A percentile compares a stretch with the other conserved stretches of the same genome.
phyloP scores from a whole-genome alignment of 2,329 filamentous ascomycete species.

The Coniella vitis region DNA sequence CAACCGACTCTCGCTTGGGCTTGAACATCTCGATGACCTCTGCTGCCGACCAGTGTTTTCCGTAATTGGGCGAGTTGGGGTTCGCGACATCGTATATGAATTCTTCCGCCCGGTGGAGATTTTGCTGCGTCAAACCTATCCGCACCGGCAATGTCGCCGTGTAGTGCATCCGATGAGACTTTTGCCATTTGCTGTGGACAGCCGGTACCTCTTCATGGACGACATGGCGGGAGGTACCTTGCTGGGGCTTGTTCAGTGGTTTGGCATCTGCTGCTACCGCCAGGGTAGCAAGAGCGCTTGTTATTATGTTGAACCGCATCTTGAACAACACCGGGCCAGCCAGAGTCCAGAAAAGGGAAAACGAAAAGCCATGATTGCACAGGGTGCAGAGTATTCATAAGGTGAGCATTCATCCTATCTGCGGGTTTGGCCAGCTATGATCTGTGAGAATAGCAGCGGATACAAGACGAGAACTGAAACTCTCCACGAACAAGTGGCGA shows the following conservation, averaged over 20 bases:
- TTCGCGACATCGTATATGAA: constrained; percentile 37
- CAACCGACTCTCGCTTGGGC: constrained; percentile 36
- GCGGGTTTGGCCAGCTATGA: neutral
- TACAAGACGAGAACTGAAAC: constrained; percentile 14
- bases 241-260: constrained; percentile 11
- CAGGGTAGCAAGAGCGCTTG: constrained; percentile 24
- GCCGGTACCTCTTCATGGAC: constrained; percentile 27
- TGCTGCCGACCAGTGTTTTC: constrained; percentile 38
- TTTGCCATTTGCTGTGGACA: constrained; percentile 21
- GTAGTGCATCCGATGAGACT: constrained; percentile 18
- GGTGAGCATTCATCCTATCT: constrained; percentile 7
- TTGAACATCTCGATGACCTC: constrained; percentile 38
- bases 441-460: neutral
- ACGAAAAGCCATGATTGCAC: neutral
- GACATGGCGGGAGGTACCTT: constrained; percentile 19
- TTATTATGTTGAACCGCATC: constrained; percentile 20
- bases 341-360: neutral
- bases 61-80: constrained; percentile 37
- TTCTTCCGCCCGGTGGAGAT: constrained; percentile 38
- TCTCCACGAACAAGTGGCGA: neutral
- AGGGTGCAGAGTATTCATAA: constrained; percentile 8
- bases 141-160: constrained; percentile 28
- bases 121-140: constrained; percentile 39
- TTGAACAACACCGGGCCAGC: constrained; percentile 11
- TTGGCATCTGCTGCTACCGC: constrained; percentile 22